Evolutionary conservation across 306 rosid genomes (phyloP), one percentile per base, ranked within the genome.

Genomic region (Sesbania bispinosa): DNA sequence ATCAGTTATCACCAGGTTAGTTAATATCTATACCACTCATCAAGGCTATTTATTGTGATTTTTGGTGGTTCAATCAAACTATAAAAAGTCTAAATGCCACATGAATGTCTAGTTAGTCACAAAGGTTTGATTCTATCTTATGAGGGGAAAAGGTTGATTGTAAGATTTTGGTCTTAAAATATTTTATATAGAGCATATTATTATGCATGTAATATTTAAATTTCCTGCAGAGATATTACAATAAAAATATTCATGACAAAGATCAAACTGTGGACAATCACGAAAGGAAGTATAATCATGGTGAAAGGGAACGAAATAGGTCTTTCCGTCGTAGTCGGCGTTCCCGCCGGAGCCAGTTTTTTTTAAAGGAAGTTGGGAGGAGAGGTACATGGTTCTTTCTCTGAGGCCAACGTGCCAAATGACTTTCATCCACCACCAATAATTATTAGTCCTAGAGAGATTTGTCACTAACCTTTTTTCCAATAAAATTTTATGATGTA

Each of bases 401-500:
- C 82, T 14, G 52, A 71, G 5, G 52, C 85, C 18, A 82, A 75
- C 53, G 53, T 80, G 61, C 76, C 85, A 36, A 75, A 71, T 71
- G 71, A 80, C 71, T 71, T n/a, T n/a, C n/a, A n/a, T n/a, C n/a
- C n/a, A n/a, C n/a, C n/a, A n/a, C n/a, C n/a, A n/a, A n/a, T n/a
- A n/a, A 23, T 47, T 42, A 15, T 24, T 76, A 3, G 85, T 65
- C 59, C 80, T 10, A 43, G 78, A 36, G 85, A 81, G 80, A 79
- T 73, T 43, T 65, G 82, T 36, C 82, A 27, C 81, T 32, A 30
- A 60, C 67, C 68, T 11, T 67, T 9, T n/a, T n/a, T n/a, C n/a
- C 66, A 79, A 78, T 83, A 76, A 61, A 74, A 85, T 75, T 65
- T 90, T 89, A 75, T 10, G 64, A 50, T 47, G n/a, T n/a, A n/a